Base-by-base conservation (phyloP, 2,329 filamentous ascomycete species). In the Pyrenochaeta sp. region DNA sequence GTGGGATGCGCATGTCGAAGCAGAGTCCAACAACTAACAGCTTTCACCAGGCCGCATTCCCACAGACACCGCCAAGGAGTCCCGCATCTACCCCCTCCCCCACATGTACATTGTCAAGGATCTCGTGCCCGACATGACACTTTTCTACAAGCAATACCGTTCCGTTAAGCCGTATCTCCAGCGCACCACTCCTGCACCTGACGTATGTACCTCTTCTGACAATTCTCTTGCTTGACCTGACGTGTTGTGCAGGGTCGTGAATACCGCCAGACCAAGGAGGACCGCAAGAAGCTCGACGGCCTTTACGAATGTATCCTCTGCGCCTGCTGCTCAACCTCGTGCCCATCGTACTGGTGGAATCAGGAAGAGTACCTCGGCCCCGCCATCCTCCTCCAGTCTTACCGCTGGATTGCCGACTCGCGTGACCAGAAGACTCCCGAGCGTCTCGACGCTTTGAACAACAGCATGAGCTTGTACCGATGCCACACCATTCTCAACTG, bases 331-430 rank as follows among this genome's bases (percentile, higher is more conserved):
- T 94, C 89, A 60, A 99, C 94, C 15, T 96, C 93, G 32, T 99
- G 94, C 82, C 94, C 94, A n/a, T 96, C 91, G 13, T 99, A 99
- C 83, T 99, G 94, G 94, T 99, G 94, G 94, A 99, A 99, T 81
- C 86, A 88, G 62, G 92, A 97, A 78, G 92, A 97, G 76, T 99
- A 99, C 80, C 89, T 99, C 36, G 94, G 94, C 54, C 94, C 94
- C 48, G 94, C 94, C 59, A 90, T 99, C 50, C 88, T 99, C 39
- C 85, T 99, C 59, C 94, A 99, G 79, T 96, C 91, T 7, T 99
- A 97, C 85, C 86, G 93, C 71, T 99, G 94, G 94, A 82, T 99
- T 59, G 88, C 87, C 69, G 94, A 99, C 74, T 95, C 90, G 29
- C 88, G 94, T 75, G 94, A 99, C 73, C 88, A 96, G 84, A 86